phyloP scores from a whole-genome alignment of 129 eudicot species.

The Glebionis coronaria region DNA sequence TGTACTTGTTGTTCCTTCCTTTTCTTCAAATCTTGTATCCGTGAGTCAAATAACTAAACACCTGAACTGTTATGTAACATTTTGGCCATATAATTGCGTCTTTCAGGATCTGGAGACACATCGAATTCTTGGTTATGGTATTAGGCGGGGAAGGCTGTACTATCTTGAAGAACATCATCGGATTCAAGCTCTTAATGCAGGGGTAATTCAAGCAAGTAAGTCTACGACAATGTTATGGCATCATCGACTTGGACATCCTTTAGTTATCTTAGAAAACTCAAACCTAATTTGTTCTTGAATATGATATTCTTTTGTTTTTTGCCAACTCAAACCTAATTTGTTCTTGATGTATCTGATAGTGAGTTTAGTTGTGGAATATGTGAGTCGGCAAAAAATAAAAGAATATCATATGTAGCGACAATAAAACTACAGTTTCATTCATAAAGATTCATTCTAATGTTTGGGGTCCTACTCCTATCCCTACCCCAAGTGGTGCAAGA shows the following conservation, averaged over 20 bases:
- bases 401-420: not conserved
- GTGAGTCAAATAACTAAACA: no score
- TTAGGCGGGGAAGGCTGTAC: no score
- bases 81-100: no score
- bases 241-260: not conserved
- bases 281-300: constrained; percentile 7
- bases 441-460: constrained; percentile 23
- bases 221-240: not conserved
- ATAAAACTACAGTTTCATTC: constrained; percentile 19
- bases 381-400: constrained; percentile 17
- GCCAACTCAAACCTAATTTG: no score
- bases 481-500: constrained; percentile 16
- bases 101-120: no score
- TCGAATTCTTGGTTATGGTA: no score
- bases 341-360: not conserved
- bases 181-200: not conserved
- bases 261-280: not conserved
- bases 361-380: not conserved
- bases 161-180: no score
- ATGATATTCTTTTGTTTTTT: no score
- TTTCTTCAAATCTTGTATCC: no score
- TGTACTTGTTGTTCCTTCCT: not conserved
- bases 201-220: not conserved
- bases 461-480: constrained; percentile 25
- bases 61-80: no score